A percentile compares a stretch with the other conserved stretches of the same genome.
phyloP scores from a whole-genome alignment of 306 rosid species.

The Castanea mollissima region DNA sequence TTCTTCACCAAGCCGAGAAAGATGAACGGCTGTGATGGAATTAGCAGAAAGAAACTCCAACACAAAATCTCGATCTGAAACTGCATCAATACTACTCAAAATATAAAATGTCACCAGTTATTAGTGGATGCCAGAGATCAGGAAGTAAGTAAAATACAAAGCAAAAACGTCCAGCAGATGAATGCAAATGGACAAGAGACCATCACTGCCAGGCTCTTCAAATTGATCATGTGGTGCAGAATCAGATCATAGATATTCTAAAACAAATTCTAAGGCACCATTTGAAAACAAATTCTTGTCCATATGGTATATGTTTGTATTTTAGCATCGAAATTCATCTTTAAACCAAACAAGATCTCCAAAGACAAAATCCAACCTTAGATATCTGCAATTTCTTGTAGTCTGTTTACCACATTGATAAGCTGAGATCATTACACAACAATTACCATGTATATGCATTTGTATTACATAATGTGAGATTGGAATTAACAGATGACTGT shows the following conservation, averaged over 20 bases:
- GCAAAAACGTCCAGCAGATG: not conserved
- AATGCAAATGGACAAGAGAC: constrained; percentile 11
- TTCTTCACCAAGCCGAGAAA: constrained; percentile 97
- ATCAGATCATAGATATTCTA: not conserved
- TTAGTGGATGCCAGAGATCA: not conserved
- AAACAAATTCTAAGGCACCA: not conserved
- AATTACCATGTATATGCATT: too few relatives aligned
- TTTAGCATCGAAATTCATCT: not conserved
- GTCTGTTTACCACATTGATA: not conserved
- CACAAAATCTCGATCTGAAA: constrained; percentile 93
- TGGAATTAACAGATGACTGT: not conserved
- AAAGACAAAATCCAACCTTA: not conserved
- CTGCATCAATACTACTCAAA: constrained; percentile 80
- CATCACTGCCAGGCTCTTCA: not conserved
- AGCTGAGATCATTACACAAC: not conserved
- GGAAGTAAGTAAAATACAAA: not conserved
- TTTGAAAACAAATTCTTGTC: not conserved
- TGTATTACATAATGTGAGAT: not conserved
- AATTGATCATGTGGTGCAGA: not conserved
- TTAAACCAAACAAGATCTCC: not conserved
- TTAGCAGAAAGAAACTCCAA: constrained; percentile 87
- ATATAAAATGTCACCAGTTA: constrained; percentile 19
- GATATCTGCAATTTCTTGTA: not conserved
- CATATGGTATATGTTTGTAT: not conserved
- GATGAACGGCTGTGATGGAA: constrained; percentile 86